Percentiles rank a stretch among this genome's conserved stretches.
phyloP scores from a whole-genome alignment of 805 yeast genomes.

The Pichia nakasei region DNA sequence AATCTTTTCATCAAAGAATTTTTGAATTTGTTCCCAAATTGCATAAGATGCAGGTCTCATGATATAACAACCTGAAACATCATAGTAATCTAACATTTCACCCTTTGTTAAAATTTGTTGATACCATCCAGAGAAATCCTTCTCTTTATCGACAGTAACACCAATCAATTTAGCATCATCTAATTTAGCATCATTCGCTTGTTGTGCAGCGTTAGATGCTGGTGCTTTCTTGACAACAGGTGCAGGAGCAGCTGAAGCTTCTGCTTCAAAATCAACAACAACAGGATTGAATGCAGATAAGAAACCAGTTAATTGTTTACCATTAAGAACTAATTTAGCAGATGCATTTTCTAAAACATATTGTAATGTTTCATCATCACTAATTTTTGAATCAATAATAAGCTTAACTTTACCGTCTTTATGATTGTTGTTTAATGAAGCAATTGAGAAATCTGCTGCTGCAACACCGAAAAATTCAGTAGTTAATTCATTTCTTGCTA shows the following conservation, averaged over 20 bases:
- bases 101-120: constrained; percentile 93
- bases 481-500: constrained; percentile 77
- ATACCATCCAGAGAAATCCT: constrained; percentile 96
- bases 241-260: constrained; percentile 32
- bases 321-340: constrained; percentile 42
- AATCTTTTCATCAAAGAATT: constrained; percentile 72
- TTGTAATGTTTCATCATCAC: constrained; percentile 29
- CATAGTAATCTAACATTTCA: constrained; percentile 97
- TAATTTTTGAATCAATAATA: constrained; percentile 45
- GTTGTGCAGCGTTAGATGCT: constrained; percentile 27
- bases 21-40: constrained; percentile 92
- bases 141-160: constrained; percentile 86
- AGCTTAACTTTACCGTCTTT: constrained; percentile 51
- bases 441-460: constrained; percentile 56
- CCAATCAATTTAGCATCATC: constrained; percentile 91
- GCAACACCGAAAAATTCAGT: constrained; percentile 48
- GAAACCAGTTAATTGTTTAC: constrained; percentile 37
- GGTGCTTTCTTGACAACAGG: constrained; percentile 26
- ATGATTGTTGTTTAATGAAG: constrained; percentile 37
- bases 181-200: constrained; percentile 40
- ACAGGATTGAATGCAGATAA: constrained; percentile 44
- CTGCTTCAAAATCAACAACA: constrained; percentile 45
- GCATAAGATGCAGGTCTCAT: constrained; percentile 91
- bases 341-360: constrained; percentile 43
- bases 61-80: constrained; percentile 97